phyloP scores from a whole-genome alignment of 805 yeast species.

The Ogataea kodamae region DNA sequence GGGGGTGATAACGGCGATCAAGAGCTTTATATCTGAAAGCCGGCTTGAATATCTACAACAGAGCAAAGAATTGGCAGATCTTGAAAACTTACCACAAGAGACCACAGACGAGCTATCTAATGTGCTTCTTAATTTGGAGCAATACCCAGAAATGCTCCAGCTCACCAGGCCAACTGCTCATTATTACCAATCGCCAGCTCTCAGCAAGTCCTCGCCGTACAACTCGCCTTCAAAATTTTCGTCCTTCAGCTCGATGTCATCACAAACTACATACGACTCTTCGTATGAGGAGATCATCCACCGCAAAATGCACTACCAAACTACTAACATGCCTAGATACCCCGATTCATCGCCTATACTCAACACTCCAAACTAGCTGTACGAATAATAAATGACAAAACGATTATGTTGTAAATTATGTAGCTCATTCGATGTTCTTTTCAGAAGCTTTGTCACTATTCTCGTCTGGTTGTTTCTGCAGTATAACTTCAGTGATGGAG shows the following conservation, averaged over 20 bases:
- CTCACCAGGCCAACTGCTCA: conserved; percentile 15
- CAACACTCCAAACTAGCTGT: conserved; percentile 16
- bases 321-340: conserved; percentile 15
- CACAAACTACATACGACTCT: conserved; percentile 31
- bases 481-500: conserved; percentile 5
- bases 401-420: too few relatives aligned
- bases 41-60: conserved; percentile 18
- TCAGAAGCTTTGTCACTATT: not conserved
- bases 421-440: too few relatives aligned
- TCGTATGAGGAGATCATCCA: conserved; percentile 22
- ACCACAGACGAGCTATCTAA: conserved; percentile 19
- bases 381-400: conserved; percentile 8
- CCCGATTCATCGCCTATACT: conserved; percentile 27
- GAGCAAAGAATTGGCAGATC: conserved; percentile 20
- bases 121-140: conserved; percentile 17
- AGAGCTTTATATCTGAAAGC: conserved; percentile 30
- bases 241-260: conserved; percentile 31
- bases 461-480: conserved; percentile 4
- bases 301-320: conserved; percentile 13
- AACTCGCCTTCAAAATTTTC: conserved; percentile 34
- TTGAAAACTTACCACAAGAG: conserved; percentile 13
- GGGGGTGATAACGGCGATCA: conserved; percentile 50
- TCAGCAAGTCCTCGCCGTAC: conserved; percentile 26
- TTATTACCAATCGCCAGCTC: conserved; percentile 22
- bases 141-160: conserved; percentile 12